A percentile compares a stretch with the other conserved stretches of the same genome.
These are phyloP conservation scores for Globisporangium paddicum DNA, from an alignment of 352 stramenopile species.

Conservation along the genomic window DNA sequence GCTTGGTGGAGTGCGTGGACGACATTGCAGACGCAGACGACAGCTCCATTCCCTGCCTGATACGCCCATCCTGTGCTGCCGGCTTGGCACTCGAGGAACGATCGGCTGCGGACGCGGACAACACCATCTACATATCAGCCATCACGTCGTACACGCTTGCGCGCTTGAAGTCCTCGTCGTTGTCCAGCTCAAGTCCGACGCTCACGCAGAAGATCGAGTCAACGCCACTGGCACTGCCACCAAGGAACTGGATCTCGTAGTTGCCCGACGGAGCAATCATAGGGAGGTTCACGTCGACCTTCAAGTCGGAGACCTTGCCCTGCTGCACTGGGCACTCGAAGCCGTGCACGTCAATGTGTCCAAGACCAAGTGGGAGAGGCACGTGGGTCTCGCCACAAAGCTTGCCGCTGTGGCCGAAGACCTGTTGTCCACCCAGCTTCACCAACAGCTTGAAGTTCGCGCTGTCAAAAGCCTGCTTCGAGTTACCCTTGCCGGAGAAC, in stretches of 20 bases:
- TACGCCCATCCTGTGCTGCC: neutral
- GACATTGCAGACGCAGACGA: neutral
- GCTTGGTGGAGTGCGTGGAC: too few species aligned
- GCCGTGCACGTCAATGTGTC: conserved; percentile 82
- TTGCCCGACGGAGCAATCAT: conserved; percentile 73
- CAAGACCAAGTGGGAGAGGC: conserved; percentile 72
- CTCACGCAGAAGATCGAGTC: conserved; percentile 76
- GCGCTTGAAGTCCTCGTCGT: conserved; percentile 19
- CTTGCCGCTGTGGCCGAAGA: conserved; percentile 70
- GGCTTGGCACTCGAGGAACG: neutral
- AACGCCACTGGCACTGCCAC: conserved; percentile 31
- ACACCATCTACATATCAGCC: conserved; percentile 48
- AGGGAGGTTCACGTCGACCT: conserved; percentile 80
- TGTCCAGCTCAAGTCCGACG: conserved; percentile 64
- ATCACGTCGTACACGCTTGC: conserved; percentile 71
- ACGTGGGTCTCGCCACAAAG: conserved; percentile 78
- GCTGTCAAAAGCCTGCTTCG: conserved; percentile 57
- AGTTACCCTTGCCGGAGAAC: conserved; percentile 64
- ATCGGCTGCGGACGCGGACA: neutral
- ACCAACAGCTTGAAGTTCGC: conserved; percentile 72
- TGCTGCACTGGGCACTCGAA: conserved; percentile 68
- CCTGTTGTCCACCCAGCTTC: conserved; percentile 60
- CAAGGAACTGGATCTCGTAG: conserved; percentile 77
- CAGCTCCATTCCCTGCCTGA: too few species aligned
- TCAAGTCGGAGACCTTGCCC: conserved; percentile 60